Evolutionary conservation across 176 grass and related monocot genomes (phyloP), one percentile per base, ranked within the genome.

Genomic region (Rhynchospora tenuis): DNA sequence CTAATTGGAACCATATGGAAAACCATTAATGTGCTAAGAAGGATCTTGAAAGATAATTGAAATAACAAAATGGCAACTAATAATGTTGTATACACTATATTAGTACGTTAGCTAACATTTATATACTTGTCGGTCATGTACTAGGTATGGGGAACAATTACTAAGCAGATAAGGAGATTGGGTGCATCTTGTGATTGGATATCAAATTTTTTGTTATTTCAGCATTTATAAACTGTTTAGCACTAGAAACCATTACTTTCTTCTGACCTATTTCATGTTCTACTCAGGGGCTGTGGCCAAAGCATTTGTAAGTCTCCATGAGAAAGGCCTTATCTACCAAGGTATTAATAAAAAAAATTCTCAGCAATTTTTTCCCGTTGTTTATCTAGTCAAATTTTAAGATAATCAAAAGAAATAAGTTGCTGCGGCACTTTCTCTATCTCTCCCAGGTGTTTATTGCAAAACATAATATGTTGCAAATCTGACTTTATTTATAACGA

Each of bases 261-360:
- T 50, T 63, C 42, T 82, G 45, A 65, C 42, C 42, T 4, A 1
- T 88, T 73, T 81, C 43, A 50, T 64, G n/a, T 59, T 89, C 73
- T 91, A 29, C 62, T 48, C 83, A 98, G 95, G 91, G 47, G 90
- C 95, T n/a, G 95, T 98, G 73, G 76, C 90, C 81, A 92, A 95
- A 90, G 95, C 95, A 89, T 98, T 98, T 46, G 27, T 98, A 85
- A 88, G 82, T 79, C 95, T 98, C 82, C 92, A 98, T 93, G 91
- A 95, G 29, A 95, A 93, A 86, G 92, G 93, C 5, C 95, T 98
- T 85, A 95, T 98, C 78, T 98, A 98, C 58, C 95, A 98, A 98
- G 95, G 95, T 94, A 88, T 50, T 85, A 42, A 47, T 82, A 20
- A 38, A 50, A 26, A 83, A 51, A 43, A 50, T 38, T 38, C 57